Evolutionary conservation across 2,329 filamentous ascomycete species (phyloP).

Genomic region (Trichoderma simmonsii): DNA sequence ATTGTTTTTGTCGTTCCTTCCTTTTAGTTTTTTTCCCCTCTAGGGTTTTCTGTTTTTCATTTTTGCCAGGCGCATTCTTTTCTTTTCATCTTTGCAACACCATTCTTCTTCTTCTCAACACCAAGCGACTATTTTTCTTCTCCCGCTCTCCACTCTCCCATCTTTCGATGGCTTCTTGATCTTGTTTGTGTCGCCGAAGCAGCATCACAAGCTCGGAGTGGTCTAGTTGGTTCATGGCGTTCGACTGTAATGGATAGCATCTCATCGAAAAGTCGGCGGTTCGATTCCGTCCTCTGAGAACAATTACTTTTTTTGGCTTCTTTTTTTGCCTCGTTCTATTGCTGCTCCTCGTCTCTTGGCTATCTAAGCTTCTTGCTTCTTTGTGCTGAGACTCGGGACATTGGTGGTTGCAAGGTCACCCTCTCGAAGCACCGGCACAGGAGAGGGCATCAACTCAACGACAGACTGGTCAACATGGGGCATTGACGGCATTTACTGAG

Average conservation of each 20-base stretch:
- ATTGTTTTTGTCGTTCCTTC: too few relatives aligned
- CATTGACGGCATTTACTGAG: background rate
- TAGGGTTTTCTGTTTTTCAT: background rate
- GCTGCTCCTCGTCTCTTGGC: background rate
- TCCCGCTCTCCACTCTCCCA: background rate
- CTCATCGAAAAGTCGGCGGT: conserved; percentile 30
- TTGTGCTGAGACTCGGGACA: background rate
- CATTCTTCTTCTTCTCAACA: background rate
- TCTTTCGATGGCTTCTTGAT: background rate
- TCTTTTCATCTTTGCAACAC: background rate
- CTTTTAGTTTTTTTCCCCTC: background rate
- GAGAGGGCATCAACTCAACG: background rate
- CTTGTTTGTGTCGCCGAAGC: background rate
- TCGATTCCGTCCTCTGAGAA: conserved; percentile 30
- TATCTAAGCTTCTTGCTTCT: background rate
- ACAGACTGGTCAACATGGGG: too few relatives aligned
- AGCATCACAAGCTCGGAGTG: conserved; percentile 23
- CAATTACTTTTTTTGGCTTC: conserved; percentile 14
- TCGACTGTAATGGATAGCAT: conserved; percentile 27
- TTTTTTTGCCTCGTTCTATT: background rate
- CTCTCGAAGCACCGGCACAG: background rate
- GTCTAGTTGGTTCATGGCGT: conserved; percentile 33
- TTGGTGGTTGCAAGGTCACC: background rate
- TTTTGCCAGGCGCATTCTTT: background rate
- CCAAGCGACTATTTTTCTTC: background rate